Conservation (phyloP, 2,329 filamentous ascomycete genomes). For the Aureobasidium sp. region DNA sequence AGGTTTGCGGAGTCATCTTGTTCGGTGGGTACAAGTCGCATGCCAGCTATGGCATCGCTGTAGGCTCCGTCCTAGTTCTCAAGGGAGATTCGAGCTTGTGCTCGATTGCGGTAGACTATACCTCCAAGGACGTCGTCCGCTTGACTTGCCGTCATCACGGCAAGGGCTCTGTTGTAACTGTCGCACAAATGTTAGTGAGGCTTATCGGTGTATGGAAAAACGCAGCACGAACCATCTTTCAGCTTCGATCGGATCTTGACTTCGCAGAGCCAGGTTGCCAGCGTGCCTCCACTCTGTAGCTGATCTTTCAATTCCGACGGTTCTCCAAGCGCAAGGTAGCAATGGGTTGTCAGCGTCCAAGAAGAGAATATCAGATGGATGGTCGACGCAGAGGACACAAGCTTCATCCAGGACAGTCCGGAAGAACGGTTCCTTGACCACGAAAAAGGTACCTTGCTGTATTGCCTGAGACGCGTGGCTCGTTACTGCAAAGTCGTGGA, state of each 20-base stretch:
- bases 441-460: background rate
- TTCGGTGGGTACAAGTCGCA: background rate
- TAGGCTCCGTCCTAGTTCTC: background rate
- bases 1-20: background rate
- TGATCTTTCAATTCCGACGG: background rate
- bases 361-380: constrained; percentile 1
- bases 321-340: background rate
- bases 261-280: background rate
- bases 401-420: background rate
- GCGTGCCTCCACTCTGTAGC: background rate
- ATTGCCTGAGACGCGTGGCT: background rate
- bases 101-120: background rate
- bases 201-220: too few relatives aligned
- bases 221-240: background rate
- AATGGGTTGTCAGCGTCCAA: background rate
- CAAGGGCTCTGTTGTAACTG: background rate
- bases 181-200: background rate
- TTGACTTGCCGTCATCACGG: background rate
- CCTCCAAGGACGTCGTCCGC: background rate
- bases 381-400: background rate
- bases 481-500: background rate
- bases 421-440: background rate
- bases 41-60: background rate
- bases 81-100: background rate
- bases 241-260: background rate